A percentile compares a stretch with the other conserved stretches of the same genome.
Evolutionary conservation across 768 basidiomycete genomes (phyloP).

Genomic region (Sarcodon sp.): DNA sequence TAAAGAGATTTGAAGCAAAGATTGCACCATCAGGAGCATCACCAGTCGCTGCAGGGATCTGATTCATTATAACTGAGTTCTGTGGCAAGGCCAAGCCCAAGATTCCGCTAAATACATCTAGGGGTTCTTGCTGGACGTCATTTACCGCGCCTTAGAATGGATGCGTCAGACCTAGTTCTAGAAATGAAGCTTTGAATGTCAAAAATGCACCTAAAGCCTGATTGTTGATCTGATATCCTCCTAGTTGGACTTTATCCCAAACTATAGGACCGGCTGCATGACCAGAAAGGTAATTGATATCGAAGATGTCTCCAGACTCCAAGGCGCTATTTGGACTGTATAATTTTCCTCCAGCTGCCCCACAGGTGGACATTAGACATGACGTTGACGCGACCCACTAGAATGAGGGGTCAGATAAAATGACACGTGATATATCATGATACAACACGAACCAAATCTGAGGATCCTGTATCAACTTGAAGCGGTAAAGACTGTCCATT

Average conservation of each 20-base stretch:
- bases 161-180: constrained; percentile 1
- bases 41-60: constrained; percentile 32
- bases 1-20: constrained; percentile 59
- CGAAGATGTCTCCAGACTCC: constrained; percentile 29
- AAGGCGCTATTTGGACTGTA: constrained; percentile 44
- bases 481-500: constrained; percentile 38
- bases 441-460: constrained; percentile 47
- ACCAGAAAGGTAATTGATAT: constrained; percentile 49
- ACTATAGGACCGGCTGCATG: constrained; percentile 47
- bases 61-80: constrained; percentile 50
- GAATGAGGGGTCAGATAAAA: not conserved
- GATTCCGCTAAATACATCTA: constrained; percentile 51
- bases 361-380: constrained; percentile 44
- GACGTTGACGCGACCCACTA: constrained; percentile 68
- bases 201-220: constrained; percentile 55
- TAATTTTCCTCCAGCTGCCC: constrained; percentile 26
- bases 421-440: not conserved
- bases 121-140: constrained; percentile 39
- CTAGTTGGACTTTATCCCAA: constrained; percentile 54
- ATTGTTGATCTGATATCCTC: constrained; percentile 45
- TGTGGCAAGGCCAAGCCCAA: constrained; percentile 65
- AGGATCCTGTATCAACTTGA: constrained; percentile 75
- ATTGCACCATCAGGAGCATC: constrained; percentile 53
- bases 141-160: constrained; percentile 42
- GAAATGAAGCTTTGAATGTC: not conserved